Evolutionary conservation across 2,329 filamentous ascomycete species (phyloP).

Genomic region (Verticillium alfalfae): DNA sequence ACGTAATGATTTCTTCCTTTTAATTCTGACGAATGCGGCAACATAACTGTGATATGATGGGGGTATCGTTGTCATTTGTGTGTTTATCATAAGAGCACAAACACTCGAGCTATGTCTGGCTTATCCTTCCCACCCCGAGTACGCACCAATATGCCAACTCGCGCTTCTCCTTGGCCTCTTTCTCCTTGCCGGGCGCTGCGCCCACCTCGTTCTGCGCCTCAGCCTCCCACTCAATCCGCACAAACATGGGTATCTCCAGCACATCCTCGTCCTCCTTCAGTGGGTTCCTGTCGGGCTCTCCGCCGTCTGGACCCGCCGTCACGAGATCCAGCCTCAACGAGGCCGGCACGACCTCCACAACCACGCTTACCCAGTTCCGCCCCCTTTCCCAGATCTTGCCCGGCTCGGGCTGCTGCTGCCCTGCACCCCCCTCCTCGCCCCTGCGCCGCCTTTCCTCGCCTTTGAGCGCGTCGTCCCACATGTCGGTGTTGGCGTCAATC

Average conservation of each 20-base stretch:
- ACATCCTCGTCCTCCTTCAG: slow-evolving; percentile 56
- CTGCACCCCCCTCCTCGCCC: slow-evolving; percentile 28
- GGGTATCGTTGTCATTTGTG: not conserved
- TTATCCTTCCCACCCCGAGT: slow-evolving; percentile 79
- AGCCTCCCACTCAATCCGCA: slow-evolving; percentile 84
- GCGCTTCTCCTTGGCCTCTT: slow-evolving; percentile 66
- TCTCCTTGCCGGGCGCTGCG: slow-evolving; percentile 34
- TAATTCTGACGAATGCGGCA: not conserved
- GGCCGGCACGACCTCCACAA: slow-evolving; percentile 79
- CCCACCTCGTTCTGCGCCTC: slow-evolving; percentile 63
- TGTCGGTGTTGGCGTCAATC: slow-evolving; percentile 83
- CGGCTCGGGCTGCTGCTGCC: slow-evolving; percentile 63
- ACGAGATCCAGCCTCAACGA: slow-evolving; percentile 37
- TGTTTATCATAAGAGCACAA: not conserved
- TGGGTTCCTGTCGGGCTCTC: slow-evolving; percentile 35
- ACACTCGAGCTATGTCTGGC: slow-evolving; percentile 27
- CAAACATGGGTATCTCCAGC: slow-evolving; percentile 90
- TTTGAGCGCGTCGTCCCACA: slow-evolving; percentile 82
- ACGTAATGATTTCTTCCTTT: slow-evolving; percentile 8
- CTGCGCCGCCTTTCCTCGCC: slow-evolving; percentile 35
- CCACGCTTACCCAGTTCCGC: slow-evolving; percentile 90
- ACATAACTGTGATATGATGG: not conserved
- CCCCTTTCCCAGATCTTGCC: slow-evolving; percentile 96
- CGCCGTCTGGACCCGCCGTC: slow-evolving; percentile 12
- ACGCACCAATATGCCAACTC: slow-evolving; percentile 97